Percentiles rank a stretch among this genome's conserved stretches.
These are phyloP conservation scores for Graphilbum sp. DNA, from an alignment of 2,329 filamentous ascomycete species.

Conservation along the genomic window DNA sequence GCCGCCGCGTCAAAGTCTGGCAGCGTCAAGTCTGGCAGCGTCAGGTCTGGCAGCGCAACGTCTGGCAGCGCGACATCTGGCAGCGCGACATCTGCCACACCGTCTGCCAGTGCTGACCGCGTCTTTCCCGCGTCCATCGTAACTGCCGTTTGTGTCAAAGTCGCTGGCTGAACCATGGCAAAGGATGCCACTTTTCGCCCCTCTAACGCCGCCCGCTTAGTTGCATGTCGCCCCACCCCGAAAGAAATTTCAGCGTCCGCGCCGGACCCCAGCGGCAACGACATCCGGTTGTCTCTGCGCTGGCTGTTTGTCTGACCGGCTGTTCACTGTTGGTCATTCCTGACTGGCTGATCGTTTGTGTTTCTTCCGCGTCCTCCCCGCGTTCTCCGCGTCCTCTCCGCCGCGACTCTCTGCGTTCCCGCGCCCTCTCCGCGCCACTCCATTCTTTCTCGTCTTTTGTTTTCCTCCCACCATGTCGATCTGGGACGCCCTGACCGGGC, in stretches of 20 bases:
- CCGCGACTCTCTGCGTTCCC: background rate
- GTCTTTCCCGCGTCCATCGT: no score
- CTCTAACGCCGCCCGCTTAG: no score
- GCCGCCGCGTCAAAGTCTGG: constrained; percentile 11
- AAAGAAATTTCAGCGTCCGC: background rate
- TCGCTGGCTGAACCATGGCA: no score
- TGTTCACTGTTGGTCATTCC: no score
- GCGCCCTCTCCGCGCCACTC: no score
- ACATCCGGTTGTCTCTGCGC: no score
- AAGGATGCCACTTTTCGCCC: no score
- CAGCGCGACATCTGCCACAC: no score
- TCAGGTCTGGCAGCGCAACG: constrained; percentile 5
- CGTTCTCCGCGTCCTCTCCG: background rate
- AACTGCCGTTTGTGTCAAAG: no score
- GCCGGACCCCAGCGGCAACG: background rate
- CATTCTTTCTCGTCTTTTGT: background rate
- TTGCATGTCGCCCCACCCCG: no score
- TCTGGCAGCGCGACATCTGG: constrained; percentile 7
- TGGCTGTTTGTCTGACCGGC: no score
- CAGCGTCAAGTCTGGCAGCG: constrained; percentile 7
- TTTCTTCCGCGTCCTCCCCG: background rate
- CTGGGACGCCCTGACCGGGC: constrained; percentile 46
- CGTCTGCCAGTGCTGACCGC: no score
- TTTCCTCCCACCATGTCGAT: constrained; percentile 28
- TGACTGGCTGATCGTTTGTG: background rate